Evolutionary conservation across 495 filamentous ascomycete species (phyloP).

Genomic region (Penicillium robsamsonii): DNA sequence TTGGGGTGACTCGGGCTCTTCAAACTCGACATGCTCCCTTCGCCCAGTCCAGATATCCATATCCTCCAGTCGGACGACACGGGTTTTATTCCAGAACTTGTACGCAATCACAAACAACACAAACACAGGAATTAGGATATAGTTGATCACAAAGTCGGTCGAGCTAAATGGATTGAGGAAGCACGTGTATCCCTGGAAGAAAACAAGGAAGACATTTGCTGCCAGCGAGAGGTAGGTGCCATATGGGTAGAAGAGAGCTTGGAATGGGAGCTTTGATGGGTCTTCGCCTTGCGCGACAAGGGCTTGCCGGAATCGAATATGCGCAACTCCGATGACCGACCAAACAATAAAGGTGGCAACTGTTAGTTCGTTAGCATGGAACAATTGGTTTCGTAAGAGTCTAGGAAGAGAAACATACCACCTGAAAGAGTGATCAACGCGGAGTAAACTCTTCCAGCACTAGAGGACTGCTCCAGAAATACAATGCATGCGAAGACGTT

Average conservation of each 20-base stretch:
- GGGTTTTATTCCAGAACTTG: constrained; percentile 59
- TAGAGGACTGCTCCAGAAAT: constrained; percentile 60
- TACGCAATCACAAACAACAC: constrained; percentile 56
- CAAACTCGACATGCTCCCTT: constrained; percentile 31
- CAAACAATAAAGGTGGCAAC: constrained; percentile 69
- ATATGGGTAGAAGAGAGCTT: constrained; percentile 58
- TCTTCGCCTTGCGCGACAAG: constrained; percentile 55
- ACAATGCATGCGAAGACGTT: constrained; percentile 66
- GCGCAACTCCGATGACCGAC: constrained; percentile 61
- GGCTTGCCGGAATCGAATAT: constrained; percentile 64
- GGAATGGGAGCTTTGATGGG: constrained; percentile 54
- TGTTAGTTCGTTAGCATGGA: constrained; percentile 19
- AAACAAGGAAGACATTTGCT: constrained; percentile 60
- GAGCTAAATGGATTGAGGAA: constrained; percentile 56
- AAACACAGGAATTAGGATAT: constrained; percentile 66
- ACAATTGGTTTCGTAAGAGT: background rate
- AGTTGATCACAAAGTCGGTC: constrained; percentile 62
- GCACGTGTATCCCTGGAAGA: constrained; percentile 62
- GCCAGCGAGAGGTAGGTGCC: constrained; percentile 60
- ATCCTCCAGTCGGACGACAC: constrained; percentile 49
- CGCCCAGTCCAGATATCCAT: constrained; percentile 61
- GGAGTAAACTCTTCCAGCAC: constrained; percentile 52
- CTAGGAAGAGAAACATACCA: constrained; percentile 19
- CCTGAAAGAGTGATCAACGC: constrained; percentile 48
- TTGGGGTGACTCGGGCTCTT: constrained; percentile 9